phyloP scores from a whole-genome alignment of 2,329 filamentous ascomycete species.

The Fusarium sp. region DNA sequence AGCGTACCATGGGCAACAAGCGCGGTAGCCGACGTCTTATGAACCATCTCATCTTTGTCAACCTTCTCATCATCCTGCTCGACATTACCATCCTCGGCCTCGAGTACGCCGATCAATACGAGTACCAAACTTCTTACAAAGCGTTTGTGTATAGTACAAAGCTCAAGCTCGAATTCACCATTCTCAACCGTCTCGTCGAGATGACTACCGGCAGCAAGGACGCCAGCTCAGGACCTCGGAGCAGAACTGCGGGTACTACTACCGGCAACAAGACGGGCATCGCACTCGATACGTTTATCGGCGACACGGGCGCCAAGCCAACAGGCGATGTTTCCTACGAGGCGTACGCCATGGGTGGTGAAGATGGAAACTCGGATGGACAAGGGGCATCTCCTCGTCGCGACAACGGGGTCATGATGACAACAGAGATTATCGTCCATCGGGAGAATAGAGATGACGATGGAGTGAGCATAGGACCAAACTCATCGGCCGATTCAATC shows the following conservation, averaged over 20 bases:
- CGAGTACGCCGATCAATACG: slow-evolving; percentile 50
- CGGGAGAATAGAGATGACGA: slow-evolving; percentile 37
- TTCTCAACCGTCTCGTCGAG: slow-evolving; percentile 52
- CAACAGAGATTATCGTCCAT: slow-evolving; percentile 37
- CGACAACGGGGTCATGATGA: slow-evolving; percentile 39
- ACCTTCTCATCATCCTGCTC: slow-evolving; percentile 57
- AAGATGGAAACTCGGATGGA: slow-evolving; percentile 6
- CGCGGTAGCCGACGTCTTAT: slow-evolving; percentile 38
- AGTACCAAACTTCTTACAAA: slow-evolving; percentile 52
- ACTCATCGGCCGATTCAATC: slow-evolving; percentile 25
- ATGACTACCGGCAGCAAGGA: slow-evolving; percentile 43
- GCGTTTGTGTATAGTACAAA: slow-evolving; percentile 52
- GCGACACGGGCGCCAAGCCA: slow-evolving; percentile 18
- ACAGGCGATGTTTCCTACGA: slow-evolving; percentile 32
- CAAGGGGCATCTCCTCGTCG: neutral
- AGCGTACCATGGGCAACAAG: slow-evolving; percentile 46
- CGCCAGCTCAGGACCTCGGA: slow-evolving; percentile 37
- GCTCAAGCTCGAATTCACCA: slow-evolving; percentile 54
- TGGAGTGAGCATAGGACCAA: slow-evolving; percentile 25
- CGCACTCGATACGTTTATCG: slow-evolving; percentile 34
- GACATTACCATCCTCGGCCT: slow-evolving; percentile 55
- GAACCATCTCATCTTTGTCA: slow-evolving; percentile 57
- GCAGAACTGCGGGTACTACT: slow-evolving; percentile 18
- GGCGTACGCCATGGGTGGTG: slow-evolving; percentile 40
- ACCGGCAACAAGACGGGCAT: slow-evolving; percentile 27